Conservation (phyloP, 2,329 filamentous ascomycete species). For the Microdochium trichocladiopsis region DNA sequence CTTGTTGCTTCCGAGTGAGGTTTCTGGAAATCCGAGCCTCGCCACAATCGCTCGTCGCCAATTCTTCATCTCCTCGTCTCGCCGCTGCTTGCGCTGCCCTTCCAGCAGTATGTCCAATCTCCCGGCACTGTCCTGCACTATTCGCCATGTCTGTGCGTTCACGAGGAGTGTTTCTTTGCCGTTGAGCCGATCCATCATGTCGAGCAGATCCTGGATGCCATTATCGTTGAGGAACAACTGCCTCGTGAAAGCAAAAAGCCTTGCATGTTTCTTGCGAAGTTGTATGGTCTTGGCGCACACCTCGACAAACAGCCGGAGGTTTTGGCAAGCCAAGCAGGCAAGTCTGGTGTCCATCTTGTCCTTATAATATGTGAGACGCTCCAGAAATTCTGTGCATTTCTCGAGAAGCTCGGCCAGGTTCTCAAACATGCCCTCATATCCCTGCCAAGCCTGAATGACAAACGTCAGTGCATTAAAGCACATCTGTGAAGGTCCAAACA, state of each 20-base stretch:
- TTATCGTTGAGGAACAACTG: slow-evolving; percentile 26
- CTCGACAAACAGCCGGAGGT: slow-evolving; percentile 26
- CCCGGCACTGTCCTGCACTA: slow-evolving; percentile 21
- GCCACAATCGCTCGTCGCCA: slow-evolving; percentile 20
- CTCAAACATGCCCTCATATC: slow-evolving; percentile 24
- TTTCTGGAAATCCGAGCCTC: slow-evolving; percentile 16
- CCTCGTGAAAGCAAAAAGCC: slow-evolving; percentile 20
- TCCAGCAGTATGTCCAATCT: slow-evolving; percentile 19
- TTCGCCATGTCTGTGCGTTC: slow-evolving; percentile 23
- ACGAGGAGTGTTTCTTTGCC: slow-evolving; percentile 23
- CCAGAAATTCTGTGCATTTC: slow-evolving; percentile 25
- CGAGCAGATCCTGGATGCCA: slow-evolving; percentile 21
- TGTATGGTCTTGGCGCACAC: slow-evolving; percentile 23
- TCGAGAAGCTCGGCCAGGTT: slow-evolving; percentile 22
- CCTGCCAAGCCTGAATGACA: slow-evolving; percentile 25
- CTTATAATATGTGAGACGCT: slow-evolving; percentile 22
- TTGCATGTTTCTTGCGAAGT: slow-evolving; percentile 19
- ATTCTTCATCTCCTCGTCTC: slow-evolving; percentile 21
- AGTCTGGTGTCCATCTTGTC: slow-evolving; percentile 22
- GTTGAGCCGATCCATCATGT: slow-evolving; percentile 23
- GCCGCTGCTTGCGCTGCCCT: slow-evolving; percentile 18
- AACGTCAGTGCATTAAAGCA: slow-evolving; percentile 28
- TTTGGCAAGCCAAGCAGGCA: slow-evolving; percentile 22
- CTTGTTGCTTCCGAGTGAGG: slow-evolving; percentile 17
- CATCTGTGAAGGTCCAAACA: slow-evolving; percentile 23